Conservation (phyloP, 768 basidiomycete genomes). For the Lactifluus volemus region DNA sequence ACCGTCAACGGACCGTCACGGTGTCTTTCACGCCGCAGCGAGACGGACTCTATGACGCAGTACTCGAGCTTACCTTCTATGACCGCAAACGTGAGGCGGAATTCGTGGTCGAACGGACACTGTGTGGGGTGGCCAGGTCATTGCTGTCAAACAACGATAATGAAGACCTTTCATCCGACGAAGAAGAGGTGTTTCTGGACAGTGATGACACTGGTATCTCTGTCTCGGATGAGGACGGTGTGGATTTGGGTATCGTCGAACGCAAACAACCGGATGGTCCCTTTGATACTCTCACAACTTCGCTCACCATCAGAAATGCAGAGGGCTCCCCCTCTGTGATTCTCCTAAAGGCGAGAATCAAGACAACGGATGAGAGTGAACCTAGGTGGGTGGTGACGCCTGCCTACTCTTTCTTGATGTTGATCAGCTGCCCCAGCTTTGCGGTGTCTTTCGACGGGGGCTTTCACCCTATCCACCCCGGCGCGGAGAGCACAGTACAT, state of each 20-base stretch:
- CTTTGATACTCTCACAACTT: constrained; percentile 3
- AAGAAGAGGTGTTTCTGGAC: constrained; percentile 25
- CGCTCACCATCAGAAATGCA: constrained; percentile 12
- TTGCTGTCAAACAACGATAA: neutral
- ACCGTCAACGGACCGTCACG: neutral
- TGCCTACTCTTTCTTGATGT: neutral
- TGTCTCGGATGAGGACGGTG: constrained; percentile 24
- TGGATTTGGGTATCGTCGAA: constrained; percentile 49
- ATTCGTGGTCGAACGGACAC: neutral
- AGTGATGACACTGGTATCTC: constrained; percentile 42
- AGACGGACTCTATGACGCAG: constrained; percentile 8
- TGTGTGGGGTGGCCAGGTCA: neutral
- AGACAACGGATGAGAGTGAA: neutral
- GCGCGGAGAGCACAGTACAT: neutral
- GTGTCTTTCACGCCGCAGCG: constrained; percentile 4
- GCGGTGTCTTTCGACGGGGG: neutral
- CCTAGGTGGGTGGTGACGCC: neutral
- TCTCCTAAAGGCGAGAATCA: constrained; percentile 10
- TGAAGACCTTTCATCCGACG: neutral
- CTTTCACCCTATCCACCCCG: neutral
- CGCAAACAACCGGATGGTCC: constrained; percentile 23
- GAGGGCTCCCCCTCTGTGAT: constrained; percentile 8
- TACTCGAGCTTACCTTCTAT: constrained; percentile 10
- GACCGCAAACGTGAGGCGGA: neutral
- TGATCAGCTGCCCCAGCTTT: constrained; percentile 3